A percentile compares a stretch with the other conserved stretches of the same genome.
These are phyloP conservation scores for Asterochloris erici DNA, from an alignment of 139 green algal genomes.

Conservation along the genomic window DNA sequence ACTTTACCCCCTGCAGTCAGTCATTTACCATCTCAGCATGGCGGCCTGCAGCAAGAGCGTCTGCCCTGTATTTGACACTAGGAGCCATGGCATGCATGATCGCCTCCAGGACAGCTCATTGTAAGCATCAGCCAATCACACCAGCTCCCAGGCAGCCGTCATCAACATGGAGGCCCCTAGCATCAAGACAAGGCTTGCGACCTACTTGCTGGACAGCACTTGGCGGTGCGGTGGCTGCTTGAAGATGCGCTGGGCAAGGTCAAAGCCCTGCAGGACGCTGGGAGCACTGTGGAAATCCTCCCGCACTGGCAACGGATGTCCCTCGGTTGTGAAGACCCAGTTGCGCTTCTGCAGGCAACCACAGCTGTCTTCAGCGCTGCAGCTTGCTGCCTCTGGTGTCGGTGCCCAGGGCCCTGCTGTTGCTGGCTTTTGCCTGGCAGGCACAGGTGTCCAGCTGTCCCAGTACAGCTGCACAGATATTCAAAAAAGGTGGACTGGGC, in stretches of 20 bases:
- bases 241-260: not conserved
- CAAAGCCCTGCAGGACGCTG: too few species aligned
- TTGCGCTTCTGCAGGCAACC: slow-evolving; percentile 2
- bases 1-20: too few species aligned
- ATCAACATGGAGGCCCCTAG: not conserved
- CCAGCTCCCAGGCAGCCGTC: not conserved
- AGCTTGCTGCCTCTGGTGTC: too few species aligned
- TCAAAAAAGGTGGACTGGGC: too few species aligned
- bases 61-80: too few species aligned
- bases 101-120: not conserved
- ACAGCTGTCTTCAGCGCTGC: not conserved
- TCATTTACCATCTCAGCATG: too few species aligned
- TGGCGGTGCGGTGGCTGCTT: not conserved
- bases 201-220: not conserved
- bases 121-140: not conserved
- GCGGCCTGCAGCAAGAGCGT: too few species aligned
- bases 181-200: not conserved
- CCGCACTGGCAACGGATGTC: slow-evolving; percentile 10
- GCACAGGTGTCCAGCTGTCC: too few species aligned
- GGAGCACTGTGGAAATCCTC: not conserved
- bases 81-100: too few species aligned
- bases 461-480: too few species aligned
- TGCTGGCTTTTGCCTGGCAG: too few species aligned
- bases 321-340: slow-evolving; percentile 27
- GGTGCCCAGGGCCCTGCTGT: too few species aligned